Conservation (phyloP, 768 basidiomycete species). For the Gelatoporia subvermispora region DNA sequence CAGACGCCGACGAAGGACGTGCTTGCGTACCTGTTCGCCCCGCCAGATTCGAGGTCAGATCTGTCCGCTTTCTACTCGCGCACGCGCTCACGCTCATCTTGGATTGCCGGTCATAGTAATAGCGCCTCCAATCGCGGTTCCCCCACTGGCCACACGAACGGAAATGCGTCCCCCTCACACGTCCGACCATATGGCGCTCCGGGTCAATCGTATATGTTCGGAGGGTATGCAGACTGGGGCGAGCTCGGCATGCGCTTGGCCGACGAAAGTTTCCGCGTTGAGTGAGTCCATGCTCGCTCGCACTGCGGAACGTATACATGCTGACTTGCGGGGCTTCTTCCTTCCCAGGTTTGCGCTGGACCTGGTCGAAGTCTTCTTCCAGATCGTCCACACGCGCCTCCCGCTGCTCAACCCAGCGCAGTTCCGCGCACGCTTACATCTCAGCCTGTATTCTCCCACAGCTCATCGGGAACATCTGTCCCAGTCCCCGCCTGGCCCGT, state of each 20-base stretch:
- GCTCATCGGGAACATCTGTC: constrained; percentile 10
- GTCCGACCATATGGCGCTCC: too few relatives aligned
- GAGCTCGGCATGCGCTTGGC: constrained; percentile 68
- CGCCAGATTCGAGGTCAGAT: constrained; percentile 47
- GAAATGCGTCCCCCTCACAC: background rate
- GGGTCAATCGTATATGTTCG: background rate
- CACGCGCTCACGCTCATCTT: constrained; percentile 1
- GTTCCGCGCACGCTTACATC: constrained; percentile 68
- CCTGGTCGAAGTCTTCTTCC: constrained; percentile 92
- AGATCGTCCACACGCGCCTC: constrained; percentile 84
- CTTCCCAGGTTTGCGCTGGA: constrained; percentile 78
- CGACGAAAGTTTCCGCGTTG: constrained; percentile 69
- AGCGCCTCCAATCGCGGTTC: constrained; percentile 1
- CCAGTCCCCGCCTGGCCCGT: constrained; percentile 10
- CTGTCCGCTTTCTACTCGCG: background rate
- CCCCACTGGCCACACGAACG: constrained; percentile 6
- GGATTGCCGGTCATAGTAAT: background rate
- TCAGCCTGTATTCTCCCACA: constrained; percentile 23
- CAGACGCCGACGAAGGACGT: constrained; percentile 63
- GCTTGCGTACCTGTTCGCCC: constrained; percentile 68
- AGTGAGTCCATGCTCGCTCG: constrained; percentile 52
- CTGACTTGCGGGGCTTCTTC: constrained; percentile 9
- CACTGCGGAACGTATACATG: constrained; percentile 7
- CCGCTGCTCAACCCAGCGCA: constrained; percentile 82
- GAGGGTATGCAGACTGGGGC: constrained; percentile 65